Conservation (phyloP, 2,329 filamentous ascomycete species). For the Sordariomycetes sp. region DNA sequence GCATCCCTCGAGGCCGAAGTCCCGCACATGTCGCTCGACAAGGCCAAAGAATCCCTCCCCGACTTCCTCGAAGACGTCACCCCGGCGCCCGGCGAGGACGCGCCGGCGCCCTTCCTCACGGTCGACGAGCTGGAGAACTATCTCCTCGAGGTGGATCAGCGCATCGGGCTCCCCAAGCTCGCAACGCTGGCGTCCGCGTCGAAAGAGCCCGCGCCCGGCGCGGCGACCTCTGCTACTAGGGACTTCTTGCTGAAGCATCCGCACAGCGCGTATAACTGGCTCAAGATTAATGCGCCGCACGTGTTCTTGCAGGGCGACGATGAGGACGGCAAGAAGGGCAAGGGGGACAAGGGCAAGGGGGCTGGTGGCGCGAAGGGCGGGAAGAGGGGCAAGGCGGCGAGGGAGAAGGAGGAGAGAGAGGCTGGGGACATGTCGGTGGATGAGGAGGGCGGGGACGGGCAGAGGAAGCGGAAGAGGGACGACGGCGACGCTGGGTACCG, state of each 20-base stretch:
- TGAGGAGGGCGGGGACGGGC: slow-evolving; percentile 19
- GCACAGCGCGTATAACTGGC: slow-evolving; percentile 90
- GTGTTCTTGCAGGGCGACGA: slow-evolving; percentile 57
- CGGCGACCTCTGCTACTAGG: slow-evolving; percentile 21
- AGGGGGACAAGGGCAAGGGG: background rate
- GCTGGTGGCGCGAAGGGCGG: background rate
- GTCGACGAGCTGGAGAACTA: slow-evolving; percentile 64
- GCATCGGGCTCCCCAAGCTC: slow-evolving; percentile 27
- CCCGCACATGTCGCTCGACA: slow-evolving; percentile 33
- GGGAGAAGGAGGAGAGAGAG: background rate
- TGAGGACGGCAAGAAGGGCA: slow-evolving; percentile 19
- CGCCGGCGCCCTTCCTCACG: slow-evolving; percentile 54
- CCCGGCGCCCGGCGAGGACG: slow-evolving; percentile 33
- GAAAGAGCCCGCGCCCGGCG: slow-evolving; percentile 9
- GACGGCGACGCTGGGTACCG: slow-evolving; percentile 48
- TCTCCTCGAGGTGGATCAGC: slow-evolving; percentile 48
- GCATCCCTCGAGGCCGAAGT: slow-evolving; percentile 36
- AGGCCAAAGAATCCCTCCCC: slow-evolving; percentile 52
- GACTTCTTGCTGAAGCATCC: slow-evolving; percentile 49
- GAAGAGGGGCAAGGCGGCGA: background rate
- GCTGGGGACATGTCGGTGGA: slow-evolving; percentile 8
- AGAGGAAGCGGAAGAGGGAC: slow-evolving; percentile 40
- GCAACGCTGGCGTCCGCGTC: slow-evolving; percentile 33
- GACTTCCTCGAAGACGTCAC: slow-evolving; percentile 34
- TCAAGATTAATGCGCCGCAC: slow-evolving; percentile 71